phyloP scores from a whole-genome alignment of 192 early-diverging fungal species.

The Chytriomyces confervae region DNA sequence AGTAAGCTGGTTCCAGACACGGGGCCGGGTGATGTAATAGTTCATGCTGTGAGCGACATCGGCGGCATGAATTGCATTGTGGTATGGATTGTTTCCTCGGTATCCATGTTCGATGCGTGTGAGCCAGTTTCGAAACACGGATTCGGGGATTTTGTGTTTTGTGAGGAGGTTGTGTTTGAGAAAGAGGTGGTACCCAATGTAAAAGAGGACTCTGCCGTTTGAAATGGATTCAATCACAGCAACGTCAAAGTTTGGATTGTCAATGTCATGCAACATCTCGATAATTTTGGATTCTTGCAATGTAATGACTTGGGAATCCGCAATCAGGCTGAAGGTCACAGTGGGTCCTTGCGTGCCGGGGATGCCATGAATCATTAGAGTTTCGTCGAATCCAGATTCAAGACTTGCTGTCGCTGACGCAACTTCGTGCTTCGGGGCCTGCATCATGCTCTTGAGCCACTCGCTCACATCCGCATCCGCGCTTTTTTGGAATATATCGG shows the following conservation, averaged over 20 bases:
- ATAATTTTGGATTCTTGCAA: conserved; percentile 27
- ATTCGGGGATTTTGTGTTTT: conserved; percentile 35
- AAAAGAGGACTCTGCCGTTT: conserved; percentile 40
- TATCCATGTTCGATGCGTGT: conserved; percentile 47
- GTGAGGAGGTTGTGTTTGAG: conserved; percentile 34
- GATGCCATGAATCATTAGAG: background rate
- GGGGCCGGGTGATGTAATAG: conserved; percentile 61
- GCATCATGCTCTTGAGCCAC: conserved; percentile 50
- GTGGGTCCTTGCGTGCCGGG: background rate
- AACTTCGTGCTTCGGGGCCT: background rate
- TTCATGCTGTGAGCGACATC: conserved; percentile 92
- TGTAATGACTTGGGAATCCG: conserved; percentile 7
- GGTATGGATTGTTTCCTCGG: conserved; percentile 76
- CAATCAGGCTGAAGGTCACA: conserved; percentile 2
- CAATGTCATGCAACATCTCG: conserved; percentile 26
- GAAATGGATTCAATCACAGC: conserved; percentile 28
- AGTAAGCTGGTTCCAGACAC: conserved; percentile 37
- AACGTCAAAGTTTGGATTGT: conserved; percentile 42
- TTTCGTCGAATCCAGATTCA: background rate
- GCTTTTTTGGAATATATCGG: conserved; percentile 44
- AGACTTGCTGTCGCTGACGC: background rate
- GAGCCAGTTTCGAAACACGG: conserved; percentile 40
- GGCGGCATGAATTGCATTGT: conserved; percentile 94
- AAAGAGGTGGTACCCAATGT: conserved; percentile 42
- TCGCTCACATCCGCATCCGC: conserved; percentile 51